Evolutionary conservation across 2,329 filamentous ascomycete species (phyloP).

Genomic region (Fusarium anguioides): DNA sequence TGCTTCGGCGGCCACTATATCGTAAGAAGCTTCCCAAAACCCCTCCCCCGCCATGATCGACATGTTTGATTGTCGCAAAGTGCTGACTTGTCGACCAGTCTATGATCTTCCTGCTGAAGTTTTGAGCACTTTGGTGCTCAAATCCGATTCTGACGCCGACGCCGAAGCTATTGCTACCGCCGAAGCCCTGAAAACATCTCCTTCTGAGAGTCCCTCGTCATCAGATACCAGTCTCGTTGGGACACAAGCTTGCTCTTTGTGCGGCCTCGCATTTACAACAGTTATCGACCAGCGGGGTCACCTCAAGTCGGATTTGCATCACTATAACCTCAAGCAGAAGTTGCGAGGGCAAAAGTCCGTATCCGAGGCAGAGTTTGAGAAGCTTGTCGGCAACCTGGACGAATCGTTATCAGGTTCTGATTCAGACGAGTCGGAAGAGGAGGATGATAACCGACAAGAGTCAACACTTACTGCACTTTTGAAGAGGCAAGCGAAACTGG

Average conservation of each 20-base stretch:
- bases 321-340: conserved; percentile 95
- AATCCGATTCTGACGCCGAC: conserved; percentile 48
- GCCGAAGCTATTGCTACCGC: conserved; percentile 31
- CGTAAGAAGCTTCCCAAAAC: conserved; percentile 47
- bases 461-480: conserved; percentile 80
- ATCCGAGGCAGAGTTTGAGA: conserved; percentile 85
- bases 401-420: conserved; percentile 94
- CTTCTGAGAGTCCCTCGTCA: conserved; percentile 39
- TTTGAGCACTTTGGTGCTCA: conserved; percentile 71
- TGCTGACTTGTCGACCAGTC: conserved; percentile 60
- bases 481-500: conserved; percentile 83
- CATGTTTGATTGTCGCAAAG: conserved; percentile 5
- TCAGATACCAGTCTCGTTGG: conserved; percentile 61
- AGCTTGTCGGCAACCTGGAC: conserved; percentile 84
- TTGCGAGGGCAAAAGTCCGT: conserved; percentile 78
- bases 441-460: conserved; percentile 67
- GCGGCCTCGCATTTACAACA: conserved; percentile 75
- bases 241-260: conserved; percentile 84
- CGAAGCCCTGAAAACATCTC: conserved; percentile 39
- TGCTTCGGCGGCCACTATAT: conserved; percentile 64
- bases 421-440: conserved; percentile 75
- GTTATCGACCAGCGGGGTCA: conserved; percentile 87
- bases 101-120: conserved; percentile 85
- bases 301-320: conserved; percentile 88
- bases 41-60: conserved; percentile 22